Conservation (phyloP, 2,329 filamentous ascomycete species). For the Trichoderma hamatum region DNA sequence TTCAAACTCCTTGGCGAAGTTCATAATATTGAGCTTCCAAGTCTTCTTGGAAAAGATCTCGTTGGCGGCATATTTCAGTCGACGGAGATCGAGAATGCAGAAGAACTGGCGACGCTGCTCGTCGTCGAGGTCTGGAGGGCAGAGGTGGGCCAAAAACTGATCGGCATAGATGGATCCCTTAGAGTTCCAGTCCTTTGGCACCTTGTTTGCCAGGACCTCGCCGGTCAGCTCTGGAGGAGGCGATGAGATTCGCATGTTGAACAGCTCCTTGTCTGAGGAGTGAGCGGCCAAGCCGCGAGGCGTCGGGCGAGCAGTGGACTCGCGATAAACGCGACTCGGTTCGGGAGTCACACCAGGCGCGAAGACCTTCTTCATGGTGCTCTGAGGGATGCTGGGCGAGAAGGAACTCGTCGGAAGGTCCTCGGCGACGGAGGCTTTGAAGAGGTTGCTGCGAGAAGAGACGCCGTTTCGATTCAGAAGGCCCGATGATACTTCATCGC, state of each 20-base stretch:
- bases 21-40: constrained; percentile 64
- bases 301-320: constrained; percentile 51
- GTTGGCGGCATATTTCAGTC: constrained; percentile 63
- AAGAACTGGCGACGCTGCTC: constrained; percentile 65
- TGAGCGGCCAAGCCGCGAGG: constrained; percentile 55
- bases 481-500: constrained; percentile 43
- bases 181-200: constrained; percentile 56
- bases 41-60: constrained; percentile 64
- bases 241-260: constrained; percentile 61
- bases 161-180: constrained; percentile 62
- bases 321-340: constrained; percentile 47
- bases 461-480: constrained; percentile 43
- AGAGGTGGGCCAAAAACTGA: constrained; percentile 60
- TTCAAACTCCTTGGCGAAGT: constrained; percentile 66
- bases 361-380: constrained; percentile 53
- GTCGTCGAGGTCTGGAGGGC: constrained; percentile 60
- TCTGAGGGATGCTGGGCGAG: constrained; percentile 50
- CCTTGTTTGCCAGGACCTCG: constrained; percentile 55
- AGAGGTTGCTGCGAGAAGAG: constrained; percentile 48
- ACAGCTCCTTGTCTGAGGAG: constrained; percentile 55
- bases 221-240: constrained; percentile 60
- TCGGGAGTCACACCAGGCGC: constrained; percentile 50
- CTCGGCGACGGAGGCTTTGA: constrained; percentile 45
- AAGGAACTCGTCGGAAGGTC: constrained; percentile 43
- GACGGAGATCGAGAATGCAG: constrained; percentile 63